Evolutionary conservation across 495 filamentous ascomycete species (phyloP).

Genomic region (Tetracladium marchalianum): DNA sequence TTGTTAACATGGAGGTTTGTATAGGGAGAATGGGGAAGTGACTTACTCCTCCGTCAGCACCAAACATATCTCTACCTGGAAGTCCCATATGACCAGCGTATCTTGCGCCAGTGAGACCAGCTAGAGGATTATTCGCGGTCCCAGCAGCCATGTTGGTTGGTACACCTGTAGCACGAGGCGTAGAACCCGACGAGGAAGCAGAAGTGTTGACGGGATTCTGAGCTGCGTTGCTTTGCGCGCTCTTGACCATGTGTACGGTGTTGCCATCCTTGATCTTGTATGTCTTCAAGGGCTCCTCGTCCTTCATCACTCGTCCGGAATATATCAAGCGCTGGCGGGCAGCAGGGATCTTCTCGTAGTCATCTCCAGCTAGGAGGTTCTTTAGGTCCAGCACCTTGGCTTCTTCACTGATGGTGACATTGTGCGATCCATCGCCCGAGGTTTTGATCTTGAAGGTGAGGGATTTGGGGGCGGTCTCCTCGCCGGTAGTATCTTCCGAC

Average conservation of each 20-base stretch:
- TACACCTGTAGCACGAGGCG: slow-evolving; percentile 46
- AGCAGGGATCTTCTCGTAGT: slow-evolving; percentile 74
- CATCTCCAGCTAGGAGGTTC: slow-evolving; percentile 64
- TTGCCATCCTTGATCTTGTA: slow-evolving; percentile 97
- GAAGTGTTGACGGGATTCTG: slow-evolving; percentile 40
- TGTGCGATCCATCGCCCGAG: slow-evolving; percentile 74
- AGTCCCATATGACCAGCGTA: slow-evolving; percentile 89
- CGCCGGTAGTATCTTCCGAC: slow-evolving; percentile 37
- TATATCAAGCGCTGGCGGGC: slow-evolving; percentile 94
- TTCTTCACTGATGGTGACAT: slow-evolving; percentile 66
- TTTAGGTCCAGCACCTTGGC: slow-evolving; percentile 81
- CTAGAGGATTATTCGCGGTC: slow-evolving; percentile 82
- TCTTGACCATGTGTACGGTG: slow-evolving; percentile 92
- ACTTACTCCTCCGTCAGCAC: slow-evolving; percentile 93
- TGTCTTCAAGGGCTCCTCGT: slow-evolving; percentile 68
- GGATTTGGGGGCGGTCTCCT: slow-evolving; percentile 33
- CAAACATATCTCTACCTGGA: slow-evolving; percentile 83
- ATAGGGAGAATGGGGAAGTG: background rate
- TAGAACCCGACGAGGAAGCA: slow-evolving; percentile 36
- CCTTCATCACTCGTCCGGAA: slow-evolving; percentile 92
- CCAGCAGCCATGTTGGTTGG: slow-evolving; percentile 89
- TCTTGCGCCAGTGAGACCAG: slow-evolving; percentile 83
- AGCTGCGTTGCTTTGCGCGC: slow-evolving; percentile 79
- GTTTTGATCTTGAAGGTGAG: slow-evolving; percentile 95
- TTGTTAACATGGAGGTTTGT: slow-evolving; percentile 19